Conservation (phyloP, 805 yeast species). For the Hemisphaericaspora nanyangensis region DNA sequence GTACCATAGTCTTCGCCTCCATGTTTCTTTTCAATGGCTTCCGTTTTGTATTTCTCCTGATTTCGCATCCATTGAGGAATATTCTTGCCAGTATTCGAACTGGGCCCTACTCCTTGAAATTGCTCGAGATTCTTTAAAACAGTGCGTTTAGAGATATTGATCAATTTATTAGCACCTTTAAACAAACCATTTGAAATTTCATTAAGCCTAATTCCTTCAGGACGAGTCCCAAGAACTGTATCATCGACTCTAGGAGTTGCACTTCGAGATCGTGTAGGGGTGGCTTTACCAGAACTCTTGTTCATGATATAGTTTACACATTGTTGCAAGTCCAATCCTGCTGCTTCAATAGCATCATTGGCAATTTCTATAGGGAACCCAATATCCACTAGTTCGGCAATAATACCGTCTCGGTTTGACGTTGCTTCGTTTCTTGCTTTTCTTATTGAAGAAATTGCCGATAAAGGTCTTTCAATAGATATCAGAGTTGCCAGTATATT, state of each 20-base stretch:
- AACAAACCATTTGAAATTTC: conserved; percentile 55
- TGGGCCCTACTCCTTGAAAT: conserved; percentile 1
- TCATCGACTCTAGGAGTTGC: not conserved
- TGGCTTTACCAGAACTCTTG: conserved; percentile 25
- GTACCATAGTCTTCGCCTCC: conserved; percentile 44
- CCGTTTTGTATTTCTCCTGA: conserved; percentile 45
- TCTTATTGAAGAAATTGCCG: not conserved
- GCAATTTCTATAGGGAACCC: conserved; percentile 68
- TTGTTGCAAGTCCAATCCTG: conserved; percentile 57
- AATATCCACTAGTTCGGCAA: conserved; percentile 75
- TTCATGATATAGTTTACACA: conserved; percentile 68
- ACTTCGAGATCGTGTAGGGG: not conserved
- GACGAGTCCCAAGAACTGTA: conserved; percentile 3
- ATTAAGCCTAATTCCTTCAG: conserved; percentile 32
- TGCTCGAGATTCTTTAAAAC: conserved; percentile 55
- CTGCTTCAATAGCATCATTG: conserved; percentile 51
- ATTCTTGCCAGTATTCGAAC: conserved; percentile 19
- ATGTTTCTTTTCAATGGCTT: conserved; percentile 29
- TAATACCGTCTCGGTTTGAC: conserved; percentile 38
- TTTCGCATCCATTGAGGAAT: conserved; percentile 77
- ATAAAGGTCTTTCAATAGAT: not conserved
- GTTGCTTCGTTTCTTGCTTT: not conserved
- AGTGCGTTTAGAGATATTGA: conserved; percentile 57
- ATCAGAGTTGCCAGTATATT: too few relatives aligned
- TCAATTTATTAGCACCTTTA: conserved; percentile 55